A percentile compares a stretch with the other conserved stretches of the same genome.
phyloP scores from a whole-genome alignment of 2,329 filamentous ascomycete species.

The Aspergillus ochraceoroseus region DNA sequence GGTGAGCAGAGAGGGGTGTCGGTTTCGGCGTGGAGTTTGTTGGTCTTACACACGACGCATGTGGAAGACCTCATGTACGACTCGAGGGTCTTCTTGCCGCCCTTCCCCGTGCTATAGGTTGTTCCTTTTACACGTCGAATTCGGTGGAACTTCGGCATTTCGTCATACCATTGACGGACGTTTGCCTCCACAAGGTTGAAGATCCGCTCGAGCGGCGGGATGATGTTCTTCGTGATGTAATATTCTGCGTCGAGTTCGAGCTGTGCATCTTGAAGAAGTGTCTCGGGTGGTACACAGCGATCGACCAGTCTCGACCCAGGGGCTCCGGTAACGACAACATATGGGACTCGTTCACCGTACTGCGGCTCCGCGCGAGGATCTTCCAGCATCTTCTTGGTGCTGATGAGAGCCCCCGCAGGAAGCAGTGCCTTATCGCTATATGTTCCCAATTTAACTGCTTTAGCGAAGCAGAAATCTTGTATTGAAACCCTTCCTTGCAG shows the following conservation, averaged over 20 bases:
- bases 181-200: conserved; percentile 95
- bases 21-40: conserved; percentile 47
- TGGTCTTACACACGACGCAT: conserved; percentile 70
- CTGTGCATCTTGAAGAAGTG: conserved; percentile 69
- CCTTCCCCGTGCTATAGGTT: conserved; percentile 28
- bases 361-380: conserved; percentile 86
- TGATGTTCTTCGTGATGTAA: conserved; percentile 93
- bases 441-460: conserved; percentile 82
- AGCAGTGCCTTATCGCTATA: conserved; percentile 77
- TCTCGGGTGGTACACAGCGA: conserved; percentile 82
- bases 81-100: conserved; percentile 71
- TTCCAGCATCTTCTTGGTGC: conserved; percentile 75
- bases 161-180: conserved; percentile 85
- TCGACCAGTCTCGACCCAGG: conserved; percentile 82
- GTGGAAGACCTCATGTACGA: conserved; percentile 79
- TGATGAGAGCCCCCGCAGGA: conserved; percentile 84
- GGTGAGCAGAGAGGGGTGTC: conserved; percentile 41
- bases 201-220: conserved; percentile 90
- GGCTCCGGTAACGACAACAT: conserved; percentile 84
- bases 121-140: conserved; percentile 58
- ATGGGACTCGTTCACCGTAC: conserved; percentile 90
- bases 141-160: conserved; percentile 87
- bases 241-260: conserved; percentile 87
- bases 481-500: conserved; percentile 83
- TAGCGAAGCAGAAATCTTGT: conserved; percentile 93